These are phyloP conservation scores for Fusarium equiseti DNA, from an alignment of 2,329 filamentous ascomycete genomes.

Conservation along the genomic window DNA sequence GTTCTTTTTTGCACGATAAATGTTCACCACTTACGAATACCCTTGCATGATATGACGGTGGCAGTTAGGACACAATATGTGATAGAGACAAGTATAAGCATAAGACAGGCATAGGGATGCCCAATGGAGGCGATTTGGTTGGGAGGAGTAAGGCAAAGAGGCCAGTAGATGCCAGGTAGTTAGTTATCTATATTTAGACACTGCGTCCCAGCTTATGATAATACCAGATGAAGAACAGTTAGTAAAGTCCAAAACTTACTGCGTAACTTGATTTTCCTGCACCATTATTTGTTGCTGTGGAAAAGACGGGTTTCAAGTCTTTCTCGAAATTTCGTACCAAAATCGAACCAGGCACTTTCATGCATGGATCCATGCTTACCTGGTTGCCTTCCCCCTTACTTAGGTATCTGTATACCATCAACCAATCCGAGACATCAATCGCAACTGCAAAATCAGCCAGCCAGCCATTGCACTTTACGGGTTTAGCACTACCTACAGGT, in stretches of 20 bases:
- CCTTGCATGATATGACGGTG: conserved; percentile 26
- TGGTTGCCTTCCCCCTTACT: background rate
- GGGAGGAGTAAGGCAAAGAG: conserved; percentile 13
- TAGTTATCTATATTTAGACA: conserved; percentile 26
- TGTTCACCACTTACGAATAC: conserved; percentile 10
- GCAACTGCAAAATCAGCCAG: background rate
- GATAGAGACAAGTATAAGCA: conserved; percentile 14
- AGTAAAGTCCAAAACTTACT: background rate
- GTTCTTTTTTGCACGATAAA: conserved; percentile 9
- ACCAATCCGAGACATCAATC: conserved; percentile 3
- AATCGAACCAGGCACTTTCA: background rate
- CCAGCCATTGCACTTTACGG: background rate
- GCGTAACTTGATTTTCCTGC: background rate
- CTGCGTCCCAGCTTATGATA: conserved; percentile 25
- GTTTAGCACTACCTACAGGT: background rate
- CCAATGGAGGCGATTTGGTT: conserved; percentile 17
- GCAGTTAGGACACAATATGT: background rate
- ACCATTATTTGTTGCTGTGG: background rate
- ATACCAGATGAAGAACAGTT: conserved; percentile 30
- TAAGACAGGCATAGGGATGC: conserved; percentile 30
- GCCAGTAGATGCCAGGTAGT: conserved; percentile 23
- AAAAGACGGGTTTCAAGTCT: background rate
- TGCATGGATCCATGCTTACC: background rate
- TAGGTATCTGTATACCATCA: background rate
- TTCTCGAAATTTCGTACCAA: background rate